A percentile compares a stretch with the other conserved stretches of the same genome.
Evolutionary conservation across 2,329 filamentous ascomycete genomes (phyloP).

Genomic region (Talaromyces rugulosus): DNA sequence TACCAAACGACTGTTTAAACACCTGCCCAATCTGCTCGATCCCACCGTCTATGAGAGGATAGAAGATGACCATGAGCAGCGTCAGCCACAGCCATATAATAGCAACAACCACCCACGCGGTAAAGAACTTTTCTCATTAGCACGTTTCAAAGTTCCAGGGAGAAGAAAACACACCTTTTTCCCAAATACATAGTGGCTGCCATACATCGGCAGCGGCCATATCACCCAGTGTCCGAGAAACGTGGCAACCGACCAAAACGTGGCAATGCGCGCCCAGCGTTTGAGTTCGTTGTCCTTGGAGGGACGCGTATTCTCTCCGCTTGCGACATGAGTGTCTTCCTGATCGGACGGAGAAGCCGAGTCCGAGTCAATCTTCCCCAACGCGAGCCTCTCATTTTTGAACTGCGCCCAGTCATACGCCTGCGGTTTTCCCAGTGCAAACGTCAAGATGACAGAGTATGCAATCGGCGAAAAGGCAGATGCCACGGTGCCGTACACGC

Average conservation of each 20-base stretch:
- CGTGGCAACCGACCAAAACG: conserved; percentile 46
- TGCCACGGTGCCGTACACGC: conserved; percentile 51
- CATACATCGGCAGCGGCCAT: conserved; percentile 56
- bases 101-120: conserved; percentile 48
- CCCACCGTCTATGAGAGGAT: conserved; percentile 48
- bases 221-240: conserved; percentile 53
- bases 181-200: conserved; percentile 46
- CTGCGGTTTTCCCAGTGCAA: conserved; percentile 35
- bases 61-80: conserved; percentile 48
- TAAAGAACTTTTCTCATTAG: conserved; percentile 38
- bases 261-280: conserved; percentile 45
- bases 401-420: conserved; percentile 41
- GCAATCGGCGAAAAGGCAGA: conserved; percentile 52
- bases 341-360: conserved; percentile 18
- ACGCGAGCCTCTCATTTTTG: conserved; percentile 26
- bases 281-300: conserved; percentile 35
- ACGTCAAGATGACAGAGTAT: conserved; percentile 47
- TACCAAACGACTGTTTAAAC: neutral
- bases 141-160: neutral
- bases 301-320: conserved; percentile 2
- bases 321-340: conserved; percentile 1
- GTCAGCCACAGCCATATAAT: conserved; percentile 54
- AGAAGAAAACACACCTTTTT: conserved; percentile 29
- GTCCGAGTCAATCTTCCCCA: conserved; percentile 23
- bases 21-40: conserved; percentile 24